Conservation (phyloP, 2,329 filamentous ascomycete genomes). For the Acarospora socialis region DNA sequence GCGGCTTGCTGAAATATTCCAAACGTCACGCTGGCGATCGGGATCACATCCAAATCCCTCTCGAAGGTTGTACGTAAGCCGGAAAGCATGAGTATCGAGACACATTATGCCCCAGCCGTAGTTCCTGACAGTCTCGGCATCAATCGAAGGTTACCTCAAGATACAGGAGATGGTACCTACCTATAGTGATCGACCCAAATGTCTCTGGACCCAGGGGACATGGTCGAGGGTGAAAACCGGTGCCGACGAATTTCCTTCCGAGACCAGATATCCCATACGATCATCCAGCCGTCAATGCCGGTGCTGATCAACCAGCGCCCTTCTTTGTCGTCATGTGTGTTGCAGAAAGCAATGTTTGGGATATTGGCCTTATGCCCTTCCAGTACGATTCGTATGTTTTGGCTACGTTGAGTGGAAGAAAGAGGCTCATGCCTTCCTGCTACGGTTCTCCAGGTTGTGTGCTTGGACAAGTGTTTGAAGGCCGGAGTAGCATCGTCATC, state of each 20-base stretch:
- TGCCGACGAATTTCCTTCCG: conserved; percentile 16
- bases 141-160: too few species aligned
- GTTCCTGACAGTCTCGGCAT: background rate
- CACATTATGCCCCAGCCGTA: conserved; percentile 35
- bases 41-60: background rate
- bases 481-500: conserved; percentile 8
- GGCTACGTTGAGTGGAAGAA: conserved; percentile 24
- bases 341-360: conserved; percentile 44
- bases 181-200: too few species aligned
- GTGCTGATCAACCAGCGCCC: conserved; percentile 44
- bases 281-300: conserved; percentile 37
- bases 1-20: background rate
- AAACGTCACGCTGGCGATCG: background rate
- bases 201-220: too few species aligned
- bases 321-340: conserved; percentile 39
- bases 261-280: conserved; percentile 36
- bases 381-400: conserved; percentile 29
- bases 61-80: background rate
- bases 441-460: conserved; percentile 13
- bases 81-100: conserved; percentile 24
- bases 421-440: conserved; percentile 13
- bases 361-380: conserved; percentile 37
- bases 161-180: too few species aligned
- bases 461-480: conserved; percentile 11
- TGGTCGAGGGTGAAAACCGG: conserved; percentile 8